phyloP scores from a whole-genome alignment of 176 grass and related monocot species.

The Oryza punctata region DNA sequence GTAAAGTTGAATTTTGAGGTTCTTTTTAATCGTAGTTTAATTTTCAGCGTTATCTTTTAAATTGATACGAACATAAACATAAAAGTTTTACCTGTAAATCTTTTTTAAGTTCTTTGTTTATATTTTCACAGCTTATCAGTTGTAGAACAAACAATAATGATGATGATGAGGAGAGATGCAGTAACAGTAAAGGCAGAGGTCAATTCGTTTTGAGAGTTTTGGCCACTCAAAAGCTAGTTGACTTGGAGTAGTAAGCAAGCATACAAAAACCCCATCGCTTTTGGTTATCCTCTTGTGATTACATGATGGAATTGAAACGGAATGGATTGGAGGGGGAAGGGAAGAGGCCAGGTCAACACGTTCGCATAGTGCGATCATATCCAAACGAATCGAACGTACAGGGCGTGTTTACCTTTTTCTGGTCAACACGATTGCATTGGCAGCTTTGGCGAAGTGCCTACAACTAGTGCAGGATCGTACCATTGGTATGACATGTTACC shows the following conservation, averaged over 20 bases:
- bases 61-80: too few relatives aligned
- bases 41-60: too few relatives aligned
- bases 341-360: background rate
- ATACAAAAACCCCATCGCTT: background rate
- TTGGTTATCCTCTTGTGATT: background rate
- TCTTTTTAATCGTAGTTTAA: too few relatives aligned
- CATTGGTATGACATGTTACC: background rate
- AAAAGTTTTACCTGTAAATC: too few relatives aligned
- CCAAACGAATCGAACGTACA: background rate
- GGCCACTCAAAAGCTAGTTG: background rate
- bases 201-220: background rate
- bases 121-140: too few relatives aligned
- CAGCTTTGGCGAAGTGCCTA: background rate
- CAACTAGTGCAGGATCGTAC: background rate
- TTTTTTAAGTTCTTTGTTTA: too few relatives aligned
- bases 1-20: too few relatives aligned
- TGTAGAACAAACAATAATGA: too few relatives aligned
- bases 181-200: background rate
- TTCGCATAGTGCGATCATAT: background rate
- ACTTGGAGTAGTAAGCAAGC: background rate
- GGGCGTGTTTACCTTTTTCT: background rate
- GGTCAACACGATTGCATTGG: background rate
- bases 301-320: background rate
- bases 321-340: too few relatives aligned
- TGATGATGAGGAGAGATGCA: background rate